A percentile compares a stretch with the other conserved stretches of the same genome.
Conservation (phyloP, 306 rosid species). For the Quercus cerris region DNA sequence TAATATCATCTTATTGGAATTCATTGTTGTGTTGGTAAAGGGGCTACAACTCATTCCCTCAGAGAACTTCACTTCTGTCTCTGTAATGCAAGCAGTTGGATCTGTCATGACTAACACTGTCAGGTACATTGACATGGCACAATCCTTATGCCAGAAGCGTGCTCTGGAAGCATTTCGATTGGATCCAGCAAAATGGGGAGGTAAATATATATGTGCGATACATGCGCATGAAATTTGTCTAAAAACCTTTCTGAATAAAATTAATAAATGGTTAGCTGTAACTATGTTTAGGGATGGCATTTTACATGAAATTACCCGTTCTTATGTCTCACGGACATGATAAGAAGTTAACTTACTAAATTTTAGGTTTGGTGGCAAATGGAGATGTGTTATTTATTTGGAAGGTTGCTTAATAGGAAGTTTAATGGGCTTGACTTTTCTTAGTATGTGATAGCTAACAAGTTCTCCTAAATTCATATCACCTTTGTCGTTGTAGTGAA, state of each 20-base stretch:
- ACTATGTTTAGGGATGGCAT: not conserved
- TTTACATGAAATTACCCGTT: not conserved
- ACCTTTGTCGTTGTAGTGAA: constrained; percentile 62
- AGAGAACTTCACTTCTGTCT: constrained; percentile 90
- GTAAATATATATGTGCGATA: constrained; percentile 35
- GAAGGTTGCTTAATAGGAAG: not conserved
- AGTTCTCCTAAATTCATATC: constrained; percentile 7
- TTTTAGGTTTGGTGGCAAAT: not conserved
- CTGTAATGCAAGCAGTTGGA: constrained; percentile 99
- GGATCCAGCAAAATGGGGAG: constrained; percentile 99
- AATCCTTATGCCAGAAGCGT: constrained; percentile 95
- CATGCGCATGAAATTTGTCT: not conserved
- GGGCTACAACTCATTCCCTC: constrained; percentile 94
- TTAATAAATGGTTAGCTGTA: not conserved
- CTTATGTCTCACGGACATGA: not conserved
- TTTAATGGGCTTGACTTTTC: constrained; percentile 8
- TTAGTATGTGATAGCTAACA: constrained; percentile 8
- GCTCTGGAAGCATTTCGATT: constrained; percentile 90
- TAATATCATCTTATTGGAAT: not conserved
- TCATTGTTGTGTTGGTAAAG: constrained; percentile 32
- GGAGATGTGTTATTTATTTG: not conserved
- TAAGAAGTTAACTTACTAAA: not conserved
- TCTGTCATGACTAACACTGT: constrained; percentile 88
- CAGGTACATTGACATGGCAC: constrained; percentile 99
- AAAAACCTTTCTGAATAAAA: not conserved